phyloP scores from a whole-genome alignment of 2,329 filamentous ascomycete genomes.

The Tolypocladium guangdongense region DNA sequence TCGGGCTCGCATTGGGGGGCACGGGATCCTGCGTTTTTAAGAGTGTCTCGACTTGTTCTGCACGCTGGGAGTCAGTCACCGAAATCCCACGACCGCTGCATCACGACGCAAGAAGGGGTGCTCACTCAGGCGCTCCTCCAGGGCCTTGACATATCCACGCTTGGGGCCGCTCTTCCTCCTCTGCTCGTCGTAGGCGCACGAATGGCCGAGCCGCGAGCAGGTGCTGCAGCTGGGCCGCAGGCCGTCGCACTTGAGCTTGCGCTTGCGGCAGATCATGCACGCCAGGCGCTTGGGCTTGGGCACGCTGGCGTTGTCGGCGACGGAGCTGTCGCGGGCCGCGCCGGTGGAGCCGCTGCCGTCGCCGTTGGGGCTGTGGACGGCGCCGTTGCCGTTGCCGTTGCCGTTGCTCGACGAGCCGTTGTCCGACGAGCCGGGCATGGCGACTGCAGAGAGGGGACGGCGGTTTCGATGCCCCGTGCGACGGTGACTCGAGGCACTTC shows the following conservation, averaged over 20 bases:
- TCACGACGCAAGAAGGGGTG: background rate
- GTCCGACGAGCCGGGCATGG: conserved; percentile 27
- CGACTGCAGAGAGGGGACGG: background rate
- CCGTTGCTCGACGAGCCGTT: conserved; percentile 20
- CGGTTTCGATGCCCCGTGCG: background rate
- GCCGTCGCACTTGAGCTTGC: conserved; percentile 87
- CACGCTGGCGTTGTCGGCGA: conserved; percentile 43
- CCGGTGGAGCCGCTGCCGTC: conserved; percentile 15
- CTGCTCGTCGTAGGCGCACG: conserved; percentile 84
- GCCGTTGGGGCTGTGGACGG: conserved; percentile 17
- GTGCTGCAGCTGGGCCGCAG: conserved; percentile 77
- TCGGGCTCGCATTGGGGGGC: conserved; percentile 13
- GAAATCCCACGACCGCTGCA: background rate
- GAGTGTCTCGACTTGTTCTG: conserved; percentile 87
- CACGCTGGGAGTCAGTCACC: conserved; percentile 1
- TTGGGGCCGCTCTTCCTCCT: conserved; percentile 92
- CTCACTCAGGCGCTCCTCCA: conserved; percentile 87
- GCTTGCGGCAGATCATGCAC: conserved; percentile 85
- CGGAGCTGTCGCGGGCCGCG: conserved; percentile 24
- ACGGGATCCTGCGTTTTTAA: conserved; percentile 59
- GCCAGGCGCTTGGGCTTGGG: conserved; percentile 87
- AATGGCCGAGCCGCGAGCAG: conserved; percentile 75
- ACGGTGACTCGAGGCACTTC: background rate
- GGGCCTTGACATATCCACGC: conserved; percentile 84
- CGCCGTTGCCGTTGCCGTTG: conserved; percentile 15